phyloP scores from a whole-genome alignment of 23 red algal species.

The Gracilaria vermiculophylla region DNA sequence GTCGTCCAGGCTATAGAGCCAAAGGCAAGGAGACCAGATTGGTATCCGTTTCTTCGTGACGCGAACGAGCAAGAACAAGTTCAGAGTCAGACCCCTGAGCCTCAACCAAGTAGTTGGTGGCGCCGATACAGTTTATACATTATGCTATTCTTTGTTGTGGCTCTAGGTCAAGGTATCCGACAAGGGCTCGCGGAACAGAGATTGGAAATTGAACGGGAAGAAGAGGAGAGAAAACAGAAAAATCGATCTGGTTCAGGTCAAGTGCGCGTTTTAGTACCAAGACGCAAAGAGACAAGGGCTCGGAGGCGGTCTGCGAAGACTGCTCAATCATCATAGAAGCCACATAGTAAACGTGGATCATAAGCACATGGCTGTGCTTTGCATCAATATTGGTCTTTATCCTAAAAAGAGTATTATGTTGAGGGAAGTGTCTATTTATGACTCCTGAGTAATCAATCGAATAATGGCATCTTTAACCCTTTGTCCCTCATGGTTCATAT shows the following conservation, averaged over 20 bases:
- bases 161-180: constrained; percentile 55
- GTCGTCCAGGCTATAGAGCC: background rate
- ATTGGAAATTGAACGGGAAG: constrained; percentile 41
- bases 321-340: background rate
- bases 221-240: background rate
- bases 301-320: constrained; percentile 13
- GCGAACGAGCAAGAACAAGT: background rate
- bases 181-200: constrained; percentile 29
- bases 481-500: constrained; percentile 29
- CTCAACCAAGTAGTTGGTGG: constrained; percentile 26
- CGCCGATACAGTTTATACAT: constrained; percentile 49
- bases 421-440: background rate
- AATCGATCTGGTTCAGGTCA: background rate
- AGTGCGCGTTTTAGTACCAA: constrained; percentile 23
- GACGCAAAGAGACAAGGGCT: background rate
- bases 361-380: no score
- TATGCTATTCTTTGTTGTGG: constrained; percentile 41
- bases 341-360: no score
- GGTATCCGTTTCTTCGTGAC: background rate
- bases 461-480: constrained; percentile 57
- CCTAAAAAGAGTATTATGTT: no score
- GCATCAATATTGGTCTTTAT: background rate
- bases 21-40: background rate
- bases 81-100: background rate
- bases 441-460: constrained; percentile 55